Base-by-base conservation (phyloP, 257 asterid species). In the Parsonsia alboflavescens region DNA sequence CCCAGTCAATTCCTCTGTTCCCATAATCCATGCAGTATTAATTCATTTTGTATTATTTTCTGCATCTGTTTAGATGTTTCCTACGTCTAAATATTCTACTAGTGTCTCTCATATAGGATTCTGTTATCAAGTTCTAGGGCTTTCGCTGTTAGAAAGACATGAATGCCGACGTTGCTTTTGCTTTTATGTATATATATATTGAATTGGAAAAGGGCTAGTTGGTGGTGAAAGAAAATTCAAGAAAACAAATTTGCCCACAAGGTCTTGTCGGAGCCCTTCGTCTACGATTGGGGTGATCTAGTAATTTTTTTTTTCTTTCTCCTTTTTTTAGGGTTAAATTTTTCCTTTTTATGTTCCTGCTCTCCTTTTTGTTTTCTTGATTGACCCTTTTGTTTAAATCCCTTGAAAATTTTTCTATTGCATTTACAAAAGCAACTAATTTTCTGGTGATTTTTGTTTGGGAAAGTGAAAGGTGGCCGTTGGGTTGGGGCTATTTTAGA, bases 371-470 rank as follows among this genome's bases (percentile, higher is more conserved):
- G 16, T 17, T 19, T 6, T 15, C 16, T 68, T 65, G 53, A 70
- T 57, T 59, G 62, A 46, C 65, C 56, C 53, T 42, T 68, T 70
- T 66, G 71, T 66, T n/a, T 16, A 24, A 74, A 50, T 50, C 50
- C 78, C 73, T 64, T 8, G 7, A 36, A 3, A 33, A 33, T 12
- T 9, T 57, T 26, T 41, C n/a, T 30, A 16, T 22, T 50, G 90
- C 85, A 88, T 88, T 39, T 44, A 59, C 71, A 33, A 64, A 26
- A 36, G 30, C 70, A 54, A 46, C 33, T 9, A 63, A 21, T 33
- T 53, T 77, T 72, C 36, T 57, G 74, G 56, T 65, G 36, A 50
- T 19, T 78, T 65, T 65, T 0, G 33, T 49, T 66, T 54, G 42
- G 7, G 62, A 36, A 44, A 42, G 68, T 76, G 42, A 48, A 57